These are phyloP conservation scores for Daedaleopsis sinensis DNA, from an alignment of 768 basidiomycete species.

Conservation along the genomic window DNA sequence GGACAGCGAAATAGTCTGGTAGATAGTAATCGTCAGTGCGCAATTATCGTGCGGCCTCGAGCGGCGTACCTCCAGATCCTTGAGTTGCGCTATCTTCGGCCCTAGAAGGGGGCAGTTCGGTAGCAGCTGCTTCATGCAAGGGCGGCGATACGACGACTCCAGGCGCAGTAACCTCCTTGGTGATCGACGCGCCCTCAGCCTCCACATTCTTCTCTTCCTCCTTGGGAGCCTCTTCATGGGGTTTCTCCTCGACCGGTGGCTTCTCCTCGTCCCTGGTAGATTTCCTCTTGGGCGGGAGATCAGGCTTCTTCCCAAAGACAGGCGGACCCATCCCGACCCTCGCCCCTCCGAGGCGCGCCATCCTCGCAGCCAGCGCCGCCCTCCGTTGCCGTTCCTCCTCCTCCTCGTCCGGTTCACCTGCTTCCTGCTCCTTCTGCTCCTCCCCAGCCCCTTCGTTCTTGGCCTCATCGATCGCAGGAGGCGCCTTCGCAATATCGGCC, in stretches of 20 bases:
- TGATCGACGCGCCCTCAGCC: constrained; percentile 2
- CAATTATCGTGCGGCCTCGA: too few relatives aligned
- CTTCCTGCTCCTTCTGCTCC: constrained; percentile 37
- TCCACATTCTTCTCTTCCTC: constrained; percentile 19
- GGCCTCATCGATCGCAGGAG: constrained; percentile 17
- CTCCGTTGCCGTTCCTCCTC: constrained; percentile 79
- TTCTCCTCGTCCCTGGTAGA: constrained; percentile 29
- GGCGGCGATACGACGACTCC: background rate
- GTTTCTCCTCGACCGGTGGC: constrained; percentile 18
- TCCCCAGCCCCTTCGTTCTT: constrained; percentile 15
- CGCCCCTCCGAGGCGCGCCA: constrained; percentile 91
- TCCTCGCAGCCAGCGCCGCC: constrained; percentile 86
- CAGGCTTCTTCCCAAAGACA: constrained; percentile 62
- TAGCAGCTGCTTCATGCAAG: background rate
- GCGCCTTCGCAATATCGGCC: constrained; percentile 15
- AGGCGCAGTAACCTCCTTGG: background rate
- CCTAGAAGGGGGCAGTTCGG: background rate
- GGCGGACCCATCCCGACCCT: constrained; percentile 81
- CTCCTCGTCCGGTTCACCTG: constrained; percentile 50
- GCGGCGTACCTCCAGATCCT: constrained; percentile 9
- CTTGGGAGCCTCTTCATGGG: constrained; percentile 10
- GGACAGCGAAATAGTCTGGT: constrained; percentile 22
- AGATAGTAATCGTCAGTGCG: background rate
- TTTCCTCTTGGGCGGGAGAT: constrained; percentile 35
- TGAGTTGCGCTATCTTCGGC: background rate